Base-by-base conservation (phyloP, 2,329 filamentous ascomycete species). In the Cladosporium sp. region DNA sequence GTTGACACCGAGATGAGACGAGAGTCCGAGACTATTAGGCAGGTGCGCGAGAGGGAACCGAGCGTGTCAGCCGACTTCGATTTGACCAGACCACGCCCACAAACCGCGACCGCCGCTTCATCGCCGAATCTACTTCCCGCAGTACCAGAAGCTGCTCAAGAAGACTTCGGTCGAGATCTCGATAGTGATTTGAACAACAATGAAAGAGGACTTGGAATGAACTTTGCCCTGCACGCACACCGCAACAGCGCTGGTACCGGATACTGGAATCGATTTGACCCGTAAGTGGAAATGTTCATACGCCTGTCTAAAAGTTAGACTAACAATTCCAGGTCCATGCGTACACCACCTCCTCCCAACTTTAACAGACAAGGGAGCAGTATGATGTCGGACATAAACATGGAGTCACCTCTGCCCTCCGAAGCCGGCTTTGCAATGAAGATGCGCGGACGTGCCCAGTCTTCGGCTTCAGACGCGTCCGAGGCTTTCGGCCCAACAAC, bases 21-120 rank as follows among this genome's bases (percentile, higher is more conserved):
- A 39, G 94, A 99, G 78, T 92, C 93, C 38, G 93, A 97, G 74
- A 94, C 97, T 5, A 91, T 99, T 63, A 89, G 91, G 52, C 94
- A 97, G 74, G 92, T 97, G 28, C 88, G 92, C 42, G 94, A 97
- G 73, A 93, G 88, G 66, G 92, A 97, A 68, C 82, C 62, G 49
- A 69, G 67, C 57, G 64, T 86, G 57, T 55, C 63, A 12, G 40
- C 40, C 30, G 68, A 71, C n/a, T 63, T 70, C n/a, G 69, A 70
- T 50, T 58, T 67, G 14, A 58, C 71, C 49, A 64, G 75, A 58
- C 59, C 67, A 64, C 73, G 74, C 11, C 70, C 80, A 50, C 73
- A 80, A 55, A 82, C 66, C 65, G 78, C 77, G 20, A 87, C 86
- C 2, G 81, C 84, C 1, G 81, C 87, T 37, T 89, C 88, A 0